These are phyloP conservation scores for Anisodus tanguticus DNA, from an alignment of 257 asterid genomes.

Conservation along the genomic window DNA sequence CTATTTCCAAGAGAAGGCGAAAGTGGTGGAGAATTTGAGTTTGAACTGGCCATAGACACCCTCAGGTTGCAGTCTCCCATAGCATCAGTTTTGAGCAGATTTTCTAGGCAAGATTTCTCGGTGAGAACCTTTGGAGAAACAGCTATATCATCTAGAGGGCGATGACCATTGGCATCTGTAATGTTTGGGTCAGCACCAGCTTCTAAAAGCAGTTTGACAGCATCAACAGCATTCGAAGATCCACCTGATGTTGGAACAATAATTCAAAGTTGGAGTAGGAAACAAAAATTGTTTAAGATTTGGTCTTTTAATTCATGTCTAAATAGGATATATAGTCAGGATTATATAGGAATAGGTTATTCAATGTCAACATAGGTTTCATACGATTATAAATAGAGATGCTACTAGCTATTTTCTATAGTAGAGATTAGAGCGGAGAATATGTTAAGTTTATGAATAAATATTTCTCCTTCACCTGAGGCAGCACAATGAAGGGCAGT, in stretches of 20 bases:
- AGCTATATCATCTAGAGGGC: conserved; percentile 58
- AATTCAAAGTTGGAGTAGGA: too few relatives aligned
- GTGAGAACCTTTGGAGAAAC: conserved; percentile 54
- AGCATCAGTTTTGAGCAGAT: conserved; percentile 51
- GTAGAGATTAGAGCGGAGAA: too few relatives aligned
- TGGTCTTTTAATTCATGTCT: too few relatives aligned
- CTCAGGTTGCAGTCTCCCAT: conserved; percentile 43
- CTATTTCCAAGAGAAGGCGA: conserved; percentile 59
- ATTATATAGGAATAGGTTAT: too few relatives aligned
- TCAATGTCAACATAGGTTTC: too few relatives aligned
- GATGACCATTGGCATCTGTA: conserved; percentile 57
- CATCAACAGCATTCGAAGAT: conserved; percentile 51
- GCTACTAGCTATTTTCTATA: too few relatives aligned
- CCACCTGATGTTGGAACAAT: conserved; percentile 52
- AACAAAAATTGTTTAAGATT: too few relatives aligned
- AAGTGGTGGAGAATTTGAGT: conserved; percentile 53
- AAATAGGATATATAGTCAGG: too few relatives aligned
- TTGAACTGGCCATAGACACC: conserved; percentile 41
- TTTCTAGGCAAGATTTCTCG: conserved; percentile 51
- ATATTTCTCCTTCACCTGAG: conserved; percentile 34
- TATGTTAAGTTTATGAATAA: too few relatives aligned
- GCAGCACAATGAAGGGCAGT: conserved; percentile 90
- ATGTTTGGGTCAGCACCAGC: conserved; percentile 76
- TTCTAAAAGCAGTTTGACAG: conserved; percentile 57
- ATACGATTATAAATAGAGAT: too few relatives aligned